Conservation (phyloP, 164 flowering plant genomes). For the Chloranthus sessilifolius region DNA sequence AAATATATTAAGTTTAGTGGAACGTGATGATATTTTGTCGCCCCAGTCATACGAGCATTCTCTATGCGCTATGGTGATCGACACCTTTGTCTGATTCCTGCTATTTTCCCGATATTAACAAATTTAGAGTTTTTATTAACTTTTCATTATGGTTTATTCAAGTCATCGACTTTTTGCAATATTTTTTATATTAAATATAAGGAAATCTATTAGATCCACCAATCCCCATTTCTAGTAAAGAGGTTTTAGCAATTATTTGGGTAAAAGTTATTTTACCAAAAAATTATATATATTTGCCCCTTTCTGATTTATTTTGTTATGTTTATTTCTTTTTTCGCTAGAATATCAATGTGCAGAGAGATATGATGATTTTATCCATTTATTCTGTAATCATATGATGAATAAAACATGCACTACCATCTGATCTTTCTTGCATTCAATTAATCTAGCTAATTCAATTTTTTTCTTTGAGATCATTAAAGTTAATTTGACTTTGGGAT, state of each 20-base stretch:
- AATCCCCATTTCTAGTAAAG: too few relatives aligned
- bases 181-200: too few relatives aligned
- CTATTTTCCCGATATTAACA: background rate
- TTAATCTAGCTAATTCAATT: background rate
- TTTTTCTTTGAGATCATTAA: background rate
- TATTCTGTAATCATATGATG: slow-evolving; percentile 26
- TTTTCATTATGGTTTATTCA: too few relatives aligned
- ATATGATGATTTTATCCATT: slow-evolving; percentile 23
- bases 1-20: too few relatives aligned
- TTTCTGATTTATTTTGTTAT: background rate
- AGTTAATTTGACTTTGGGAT: too few relatives aligned
- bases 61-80: slow-evolving; percentile 17
- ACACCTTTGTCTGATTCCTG: slow-evolving; percentile 9
- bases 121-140: background rate
- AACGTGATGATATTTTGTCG: slow-evolving; percentile 19
- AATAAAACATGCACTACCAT: slow-evolving; percentile 35
- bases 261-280: too few relatives aligned
- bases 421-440: slow-evolving; percentile 20
- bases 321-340: background rate
- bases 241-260: too few relatives aligned
- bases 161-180: too few relatives aligned
- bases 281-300: too few relatives aligned
- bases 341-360: slow-evolving; percentile 12
- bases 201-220: too few relatives aligned
- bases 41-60: slow-evolving; percentile 21